Evolutionary conservation across 225 moss, liverwort and hornwort genomes (phyloP).

Genomic region (Polytrichum commune): DNA sequence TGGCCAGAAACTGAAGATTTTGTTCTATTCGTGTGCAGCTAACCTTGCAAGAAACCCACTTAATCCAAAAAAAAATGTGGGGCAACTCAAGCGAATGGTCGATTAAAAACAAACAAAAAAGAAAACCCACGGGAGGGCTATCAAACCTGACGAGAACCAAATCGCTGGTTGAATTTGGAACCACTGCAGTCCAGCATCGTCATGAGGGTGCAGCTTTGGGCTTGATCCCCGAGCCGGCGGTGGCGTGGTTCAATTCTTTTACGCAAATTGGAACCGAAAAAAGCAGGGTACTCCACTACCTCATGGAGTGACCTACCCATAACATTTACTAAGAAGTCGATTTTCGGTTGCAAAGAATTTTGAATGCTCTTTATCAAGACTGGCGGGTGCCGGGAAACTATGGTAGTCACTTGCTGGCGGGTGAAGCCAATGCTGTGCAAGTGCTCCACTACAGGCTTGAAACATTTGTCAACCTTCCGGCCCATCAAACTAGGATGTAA

Average conservation of each 20-base stretch:
- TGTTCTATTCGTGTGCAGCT: not conserved
- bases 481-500: slow-evolving; percentile 47
- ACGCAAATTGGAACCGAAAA: slow-evolving; percentile 51
- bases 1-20: not conserved
- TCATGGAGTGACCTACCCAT: slow-evolving; percentile 45
- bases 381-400: slow-evolving; percentile 54
- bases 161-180: slow-evolving; percentile 30
- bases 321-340: slow-evolving; percentile 44
- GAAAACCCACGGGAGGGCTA: no score
- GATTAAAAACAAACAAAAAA: not conserved
- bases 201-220: slow-evolving; percentile 26
- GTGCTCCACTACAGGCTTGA: slow-evolving; percentile 42
- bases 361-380: slow-evolving; percentile 50
- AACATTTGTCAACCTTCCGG: slow-evolving; percentile 42
- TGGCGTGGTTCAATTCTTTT: slow-evolving; percentile 43
- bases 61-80: no score
- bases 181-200: slow-evolving; percentile 54
- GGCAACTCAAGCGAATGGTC: not conserved
- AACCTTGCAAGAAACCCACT: not conserved
- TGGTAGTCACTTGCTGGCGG: slow-evolving; percentile 33
- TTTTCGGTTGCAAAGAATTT: slow-evolving; percentile 57
- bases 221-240: slow-evolving; percentile 35
- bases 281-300: slow-evolving; percentile 52
- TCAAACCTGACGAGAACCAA: slow-evolving; percentile 13
- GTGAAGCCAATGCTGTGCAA: slow-evolving; percentile 44